Evolutionary conservation across 2,329 filamentous ascomycete species (phyloP).

Genomic region (Lomentospora prolificans): DNA sequence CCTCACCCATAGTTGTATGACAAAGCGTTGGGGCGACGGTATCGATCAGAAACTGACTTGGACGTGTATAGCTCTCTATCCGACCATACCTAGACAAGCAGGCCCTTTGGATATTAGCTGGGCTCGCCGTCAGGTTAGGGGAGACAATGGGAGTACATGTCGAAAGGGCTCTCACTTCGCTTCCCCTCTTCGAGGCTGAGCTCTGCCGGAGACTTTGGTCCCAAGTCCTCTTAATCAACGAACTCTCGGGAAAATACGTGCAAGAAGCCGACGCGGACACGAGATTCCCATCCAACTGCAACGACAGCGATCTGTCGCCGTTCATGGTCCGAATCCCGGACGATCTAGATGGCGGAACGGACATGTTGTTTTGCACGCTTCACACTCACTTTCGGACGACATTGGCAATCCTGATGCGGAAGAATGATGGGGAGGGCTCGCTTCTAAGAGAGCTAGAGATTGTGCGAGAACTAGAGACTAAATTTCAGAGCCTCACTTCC

Average conservation of each 20-base stretch:
- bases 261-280: background rate
- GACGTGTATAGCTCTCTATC: constrained; percentile 1
- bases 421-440: background rate
- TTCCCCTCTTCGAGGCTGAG: constrained; percentile 4
- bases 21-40: too few species aligned
- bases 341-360: background rate
- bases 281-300: background rate
- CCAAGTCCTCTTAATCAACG: constrained; percentile 4
- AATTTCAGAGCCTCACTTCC: background rate
- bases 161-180: background rate
- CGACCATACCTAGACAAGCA: constrained; percentile 1
- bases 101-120: constrained; percentile 4
- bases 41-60: too few species aligned
- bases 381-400: background rate
- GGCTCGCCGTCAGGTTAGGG: constrained; percentile 1
- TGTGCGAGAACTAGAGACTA: background rate
- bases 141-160: constrained; percentile 4
- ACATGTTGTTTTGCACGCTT: constrained; percentile 4
- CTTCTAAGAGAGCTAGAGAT: background rate
- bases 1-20: too few species aligned
- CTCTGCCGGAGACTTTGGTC: constrained; percentile 4
- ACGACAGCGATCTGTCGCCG: constrained; percentile 6
- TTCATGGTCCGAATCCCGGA: constrained; percentile 1
- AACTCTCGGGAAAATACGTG: background rate
- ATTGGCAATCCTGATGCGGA: background rate